phyloP scores from a whole-genome alignment of 2,329 filamentous ascomycete genomes.

The Arachnomyces sp. region DNA sequence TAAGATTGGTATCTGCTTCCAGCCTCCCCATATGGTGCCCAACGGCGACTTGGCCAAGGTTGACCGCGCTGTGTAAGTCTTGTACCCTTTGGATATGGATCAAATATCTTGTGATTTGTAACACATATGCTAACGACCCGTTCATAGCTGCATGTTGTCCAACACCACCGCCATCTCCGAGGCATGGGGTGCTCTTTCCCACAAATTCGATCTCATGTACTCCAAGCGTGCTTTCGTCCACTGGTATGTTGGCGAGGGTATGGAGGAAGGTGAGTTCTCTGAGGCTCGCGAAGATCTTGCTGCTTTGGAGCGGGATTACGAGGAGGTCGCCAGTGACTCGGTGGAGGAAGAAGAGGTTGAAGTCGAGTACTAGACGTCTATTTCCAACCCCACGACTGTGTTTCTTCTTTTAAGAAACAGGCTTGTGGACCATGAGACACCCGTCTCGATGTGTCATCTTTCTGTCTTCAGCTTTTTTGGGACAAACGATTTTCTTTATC shows the following conservation, averaged over 20 bases:
- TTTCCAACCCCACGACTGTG: slow-evolving; percentile 12
- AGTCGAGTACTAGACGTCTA: slow-evolving; percentile 71
- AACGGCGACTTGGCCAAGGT: slow-evolving; percentile 97
- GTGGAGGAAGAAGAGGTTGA: slow-evolving; percentile 76
- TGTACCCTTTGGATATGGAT: background rate
- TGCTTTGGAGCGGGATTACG: slow-evolving; percentile 95
- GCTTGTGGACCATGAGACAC: no score
- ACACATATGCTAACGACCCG: slow-evolving; percentile 17
- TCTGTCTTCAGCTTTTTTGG: no score
- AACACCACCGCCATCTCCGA: slow-evolving; percentile 97
- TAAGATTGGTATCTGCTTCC: slow-evolving; percentile 99
- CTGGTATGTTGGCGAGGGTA: slow-evolving; percentile 99
- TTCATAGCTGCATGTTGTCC: slow-evolving; percentile 74
- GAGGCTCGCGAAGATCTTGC: slow-evolving; percentile 98
- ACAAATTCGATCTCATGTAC: slow-evolving; percentile 99
- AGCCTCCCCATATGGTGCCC: slow-evolving; percentile 89
- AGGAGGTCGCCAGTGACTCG: slow-evolving; percentile 94
- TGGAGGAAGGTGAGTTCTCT: slow-evolving; percentile 99
- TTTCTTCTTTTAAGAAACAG: no score
- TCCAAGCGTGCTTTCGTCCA: slow-evolving; percentile 99
- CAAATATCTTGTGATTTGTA: slow-evolving; percentile 2
- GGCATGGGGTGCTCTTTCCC: slow-evolving; percentile 90
- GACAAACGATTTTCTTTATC: no score
- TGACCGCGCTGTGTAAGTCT: slow-evolving; percentile 88
- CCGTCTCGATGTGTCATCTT: no score